Conservation (phyloP, 1,284 basidiomycete species). For the Ustilago lituana region DNA sequence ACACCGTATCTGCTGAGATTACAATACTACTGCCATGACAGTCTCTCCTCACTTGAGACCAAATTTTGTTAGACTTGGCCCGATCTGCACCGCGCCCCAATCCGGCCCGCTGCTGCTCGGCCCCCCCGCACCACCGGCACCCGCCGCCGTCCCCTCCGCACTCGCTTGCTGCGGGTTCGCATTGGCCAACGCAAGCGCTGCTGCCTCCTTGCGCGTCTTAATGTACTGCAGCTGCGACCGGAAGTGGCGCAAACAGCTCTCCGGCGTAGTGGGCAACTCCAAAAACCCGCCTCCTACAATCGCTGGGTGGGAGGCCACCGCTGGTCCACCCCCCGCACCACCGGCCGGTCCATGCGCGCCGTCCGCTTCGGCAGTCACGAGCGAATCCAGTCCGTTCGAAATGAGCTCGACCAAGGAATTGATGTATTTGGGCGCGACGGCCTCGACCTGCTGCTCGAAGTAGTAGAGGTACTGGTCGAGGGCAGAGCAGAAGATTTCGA, state of each 20-base stretch:
- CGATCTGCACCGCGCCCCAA: slow-evolving; percentile 58
- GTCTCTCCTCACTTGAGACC: slow-evolving; percentile 25
- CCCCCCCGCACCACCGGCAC: slow-evolving; percentile 7
- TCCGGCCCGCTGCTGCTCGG: slow-evolving; percentile 48
- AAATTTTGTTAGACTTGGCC: slow-evolving; percentile 44
- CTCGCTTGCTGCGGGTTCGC: slow-evolving; percentile 25
- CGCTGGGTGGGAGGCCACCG: slow-evolving; percentile 23
- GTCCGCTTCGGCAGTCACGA: slow-evolving; percentile 34
- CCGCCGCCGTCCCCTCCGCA: slow-evolving; percentile 41
- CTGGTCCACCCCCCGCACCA: slow-evolving; percentile 4
- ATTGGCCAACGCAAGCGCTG: slow-evolving; percentile 23
- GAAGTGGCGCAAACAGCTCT: slow-evolving; percentile 92
- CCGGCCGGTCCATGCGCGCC: slow-evolving; percentile 26
- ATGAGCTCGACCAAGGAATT: slow-evolving; percentile 64
- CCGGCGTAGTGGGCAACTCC: slow-evolving; percentile 87
- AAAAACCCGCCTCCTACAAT: slow-evolving; percentile 74
- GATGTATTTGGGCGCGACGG: slow-evolving; percentile 62
- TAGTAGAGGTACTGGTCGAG: slow-evolving; percentile 66
- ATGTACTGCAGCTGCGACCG: slow-evolving; percentile 87
- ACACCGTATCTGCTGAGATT: no score
- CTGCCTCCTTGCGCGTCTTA: slow-evolving; percentile 75
- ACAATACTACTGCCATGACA: no score
- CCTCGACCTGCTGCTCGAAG: slow-evolving; percentile 65
- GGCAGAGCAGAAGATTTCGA: slow-evolving; percentile 65
- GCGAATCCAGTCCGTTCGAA: slow-evolving; percentile 56